Conservation (phyloP, 2,329 filamentous ascomycete genomes). For the Fusarium protoensiforme region DNA sequence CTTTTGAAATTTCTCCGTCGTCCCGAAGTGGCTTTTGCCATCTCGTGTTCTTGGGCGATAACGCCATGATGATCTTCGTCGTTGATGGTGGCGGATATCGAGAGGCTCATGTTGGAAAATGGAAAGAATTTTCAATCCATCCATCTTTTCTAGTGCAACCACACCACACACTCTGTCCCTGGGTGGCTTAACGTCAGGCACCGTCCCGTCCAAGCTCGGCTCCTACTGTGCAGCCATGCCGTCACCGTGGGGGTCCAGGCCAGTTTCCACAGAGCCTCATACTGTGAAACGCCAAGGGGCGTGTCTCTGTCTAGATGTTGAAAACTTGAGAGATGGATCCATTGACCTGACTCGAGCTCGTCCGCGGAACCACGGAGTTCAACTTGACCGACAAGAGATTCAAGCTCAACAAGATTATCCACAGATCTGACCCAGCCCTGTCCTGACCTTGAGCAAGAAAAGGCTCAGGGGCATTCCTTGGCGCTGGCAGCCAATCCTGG, state of each 20-base stretch:
- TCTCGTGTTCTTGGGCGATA: slow-evolving; percentile 12
- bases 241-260: slow-evolving; percentile 18
- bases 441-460: background rate
- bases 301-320: no score
- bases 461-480: slow-evolving; percentile 4
- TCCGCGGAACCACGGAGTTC: background rate
- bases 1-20: slow-evolving; percentile 3
- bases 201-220: slow-evolving; percentile 16
- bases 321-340: background rate
- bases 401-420: background rate
- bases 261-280: slow-evolving; percentile 26
- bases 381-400: background rate
- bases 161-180: slow-evolving; percentile 23
- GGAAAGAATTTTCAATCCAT: slow-evolving; percentile 7
- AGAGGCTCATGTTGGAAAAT: background rate
- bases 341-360: background rate
- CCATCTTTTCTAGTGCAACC: slow-evolving; percentile 1
- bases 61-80: slow-evolving; percentile 1
- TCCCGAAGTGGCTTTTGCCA: slow-evolving; percentile 2
- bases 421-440: background rate
- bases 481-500: slow-evolving; percentile 27
- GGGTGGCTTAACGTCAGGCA: slow-evolving; percentile 31
- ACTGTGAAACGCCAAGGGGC: slow-evolving; percentile 26
- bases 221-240: slow-evolving; percentile 19
- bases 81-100: slow-evolving; percentile 11